These are phyloP conservation scores for Leucosporidium creatinivorum DNA, from an alignment of 768 basidiomycete genomes.

Conservation along the genomic window DNA sequence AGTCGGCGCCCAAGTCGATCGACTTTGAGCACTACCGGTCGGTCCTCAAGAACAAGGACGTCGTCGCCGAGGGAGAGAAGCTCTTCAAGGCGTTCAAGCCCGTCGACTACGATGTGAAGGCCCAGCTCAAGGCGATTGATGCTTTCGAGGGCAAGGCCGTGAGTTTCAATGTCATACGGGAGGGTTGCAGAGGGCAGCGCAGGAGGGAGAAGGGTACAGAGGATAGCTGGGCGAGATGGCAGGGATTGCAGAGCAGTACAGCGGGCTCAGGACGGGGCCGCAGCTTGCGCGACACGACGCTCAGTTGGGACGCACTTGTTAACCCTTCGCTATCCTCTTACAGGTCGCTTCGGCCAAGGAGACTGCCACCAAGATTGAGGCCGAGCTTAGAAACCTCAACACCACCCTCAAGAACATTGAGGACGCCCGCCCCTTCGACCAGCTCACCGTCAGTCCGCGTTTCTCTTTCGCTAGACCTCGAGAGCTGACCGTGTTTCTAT, in stretches of 20 bases:
- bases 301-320: not conserved
- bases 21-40: constrained; percentile 89
- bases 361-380: constrained; percentile 80
- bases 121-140: constrained; percentile 90
- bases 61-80: constrained; percentile 91
- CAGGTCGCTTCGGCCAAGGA: constrained; percentile 83
- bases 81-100: constrained; percentile 82
- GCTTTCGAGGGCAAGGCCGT: constrained; percentile 95
- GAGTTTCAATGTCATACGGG: constrained; percentile 41
- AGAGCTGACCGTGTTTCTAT: not conserved
- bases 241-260: not conserved
- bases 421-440: constrained; percentile 93
- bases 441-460: constrained; percentile 70
- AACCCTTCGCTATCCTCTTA: not conserved
- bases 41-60: constrained; percentile 80
- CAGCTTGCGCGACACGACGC: not conserved
- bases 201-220: not conserved
- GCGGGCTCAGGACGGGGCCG: not conserved
- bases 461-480: not conserved
- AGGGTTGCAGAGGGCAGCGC: not conserved
- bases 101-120: constrained; percentile 79
- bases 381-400: constrained; percentile 83
- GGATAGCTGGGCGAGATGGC: not conserved
- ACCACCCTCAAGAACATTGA: constrained; percentile 93
- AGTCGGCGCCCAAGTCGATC: constrained; percentile 52